Conservation (phyloP, 352 stramenopile genomes). For the Elongisporangium undulatum region DNA sequence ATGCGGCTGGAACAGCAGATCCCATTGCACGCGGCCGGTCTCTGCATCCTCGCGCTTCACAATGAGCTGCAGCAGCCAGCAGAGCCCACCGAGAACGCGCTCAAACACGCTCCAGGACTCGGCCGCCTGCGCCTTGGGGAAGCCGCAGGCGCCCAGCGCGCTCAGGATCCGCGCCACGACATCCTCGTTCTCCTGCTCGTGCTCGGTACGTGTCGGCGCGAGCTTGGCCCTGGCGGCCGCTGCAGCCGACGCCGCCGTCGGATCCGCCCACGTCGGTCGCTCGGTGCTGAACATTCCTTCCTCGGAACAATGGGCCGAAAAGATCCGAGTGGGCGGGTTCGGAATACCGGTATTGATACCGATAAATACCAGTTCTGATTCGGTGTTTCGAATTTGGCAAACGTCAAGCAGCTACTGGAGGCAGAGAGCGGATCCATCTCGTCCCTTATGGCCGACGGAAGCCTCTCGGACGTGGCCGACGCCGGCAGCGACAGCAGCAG, state of each 20-base stretch:
- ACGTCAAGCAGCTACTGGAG: not conserved
- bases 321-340: not conserved
- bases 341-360: not conserved
- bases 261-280: not conserved
- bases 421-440: not conserved
- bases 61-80: constrained; percentile 59
- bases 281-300: not conserved
- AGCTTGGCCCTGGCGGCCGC: not conserved
- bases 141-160: constrained; percentile 29
- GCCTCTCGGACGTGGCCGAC: no score
- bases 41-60: constrained; percentile 40
- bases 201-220: not conserved
- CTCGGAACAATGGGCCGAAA: not conserved
- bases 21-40: constrained; percentile 51
- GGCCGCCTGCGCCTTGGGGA: constrained; percentile 34
- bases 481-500: not conserved
- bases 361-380: not conserved
- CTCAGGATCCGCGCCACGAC: constrained; percentile 22
- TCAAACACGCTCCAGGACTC: constrained; percentile 52
- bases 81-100: constrained; percentile 46
- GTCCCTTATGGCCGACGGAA: not conserved
- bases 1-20: constrained; percentile 60
- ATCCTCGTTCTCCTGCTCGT: not conserved
- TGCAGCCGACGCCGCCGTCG: not conserved
- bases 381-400: not conserved